These are phyloP conservation scores for Microstegium vimineum DNA, from an alignment of 176 grass and related monocot genomes.

Conservation along the genomic window DNA sequence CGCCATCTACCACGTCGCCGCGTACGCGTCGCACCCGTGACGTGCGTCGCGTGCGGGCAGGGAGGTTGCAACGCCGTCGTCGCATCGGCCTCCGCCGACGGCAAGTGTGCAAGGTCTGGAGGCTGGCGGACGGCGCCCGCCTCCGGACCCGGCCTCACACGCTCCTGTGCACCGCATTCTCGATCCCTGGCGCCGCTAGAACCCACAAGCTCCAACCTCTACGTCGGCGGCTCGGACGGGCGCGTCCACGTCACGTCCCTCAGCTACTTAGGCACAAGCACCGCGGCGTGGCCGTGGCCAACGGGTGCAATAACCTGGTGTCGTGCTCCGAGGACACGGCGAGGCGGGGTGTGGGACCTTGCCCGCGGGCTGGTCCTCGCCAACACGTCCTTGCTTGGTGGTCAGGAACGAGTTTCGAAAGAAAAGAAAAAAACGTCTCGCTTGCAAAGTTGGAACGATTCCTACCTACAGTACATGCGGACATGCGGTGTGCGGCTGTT, in stretches of 20 bases:
- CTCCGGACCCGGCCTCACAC: neutral
- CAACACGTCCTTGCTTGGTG: neutral
- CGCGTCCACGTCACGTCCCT: too few relatives aligned
- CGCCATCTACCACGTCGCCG: neutral
- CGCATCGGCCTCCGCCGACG: too few relatives aligned
- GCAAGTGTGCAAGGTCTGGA: constrained; percentile 35
- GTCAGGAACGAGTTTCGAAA: neutral
- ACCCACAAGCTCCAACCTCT: too few relatives aligned
- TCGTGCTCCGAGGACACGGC: constrained; percentile 35
- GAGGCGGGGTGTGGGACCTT: constrained; percentile 7
- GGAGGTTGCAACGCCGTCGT: constrained; percentile 10
- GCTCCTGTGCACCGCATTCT: too few relatives aligned
- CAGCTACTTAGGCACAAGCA: too few relatives aligned
- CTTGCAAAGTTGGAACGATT: neutral
- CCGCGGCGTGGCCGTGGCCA: neutral
- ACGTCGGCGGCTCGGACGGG: too few relatives aligned
- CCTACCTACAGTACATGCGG: too few relatives aligned
- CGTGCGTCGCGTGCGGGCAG: neutral
- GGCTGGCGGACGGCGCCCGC: neutral
- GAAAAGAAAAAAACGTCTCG: too few relatives aligned
- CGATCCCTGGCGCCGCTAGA: too few relatives aligned
- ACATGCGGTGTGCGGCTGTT: too few relatives aligned
- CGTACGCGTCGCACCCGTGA: too few relatives aligned
- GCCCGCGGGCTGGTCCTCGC: neutral
- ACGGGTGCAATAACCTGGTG: constrained; percentile 1